Evolutionary conservation across 352 stramenopile genomes (phyloP).

Genomic region (Sclerospora graminicola): DNA sequence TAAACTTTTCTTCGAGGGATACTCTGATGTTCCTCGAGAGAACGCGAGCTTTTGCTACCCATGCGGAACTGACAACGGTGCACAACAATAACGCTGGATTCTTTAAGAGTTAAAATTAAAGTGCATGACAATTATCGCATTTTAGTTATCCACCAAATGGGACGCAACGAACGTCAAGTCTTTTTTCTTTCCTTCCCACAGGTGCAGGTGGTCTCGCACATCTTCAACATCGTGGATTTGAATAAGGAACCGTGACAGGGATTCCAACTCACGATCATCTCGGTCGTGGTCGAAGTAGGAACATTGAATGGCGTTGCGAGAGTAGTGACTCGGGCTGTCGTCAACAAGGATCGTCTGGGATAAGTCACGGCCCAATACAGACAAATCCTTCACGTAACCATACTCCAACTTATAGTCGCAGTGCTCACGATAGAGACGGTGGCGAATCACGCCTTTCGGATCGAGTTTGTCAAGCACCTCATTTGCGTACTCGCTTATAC

Average conservation of each 20-base stretch:
- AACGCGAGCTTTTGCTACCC: no score
- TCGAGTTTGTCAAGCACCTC: slow-evolving; percentile 95
- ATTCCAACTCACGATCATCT: slow-evolving; percentile 81
- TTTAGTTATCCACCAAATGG: no score
- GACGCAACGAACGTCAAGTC: no score
- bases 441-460: slow-evolving; percentile 81
- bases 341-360: slow-evolving; percentile 97
- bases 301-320: slow-evolving; percentile 68
- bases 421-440: slow-evolving; percentile 89
- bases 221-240: slow-evolving; percentile 44
- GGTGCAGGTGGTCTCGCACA: slow-evolving; percentile 58
- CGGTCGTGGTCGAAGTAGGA: slow-evolving; percentile 87
- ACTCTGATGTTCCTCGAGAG: no score
- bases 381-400: slow-evolving; percentile 97
- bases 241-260: slow-evolving; percentile 50
- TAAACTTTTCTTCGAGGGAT: no score
- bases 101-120: no score
- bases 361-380: slow-evolving; percentile 89
- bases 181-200: slow-evolving; percentile 25
- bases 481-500: slow-evolving; percentile 96
- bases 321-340: slow-evolving; percentile 98
- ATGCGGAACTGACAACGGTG: no score
- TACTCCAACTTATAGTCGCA: slow-evolving; percentile 92
- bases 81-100: no score
- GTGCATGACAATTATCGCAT: no score